Evolutionary conservation across 371 early-diverging fungal genomes (phyloP).

Genomic region (Mortierella sp.): DNA sequence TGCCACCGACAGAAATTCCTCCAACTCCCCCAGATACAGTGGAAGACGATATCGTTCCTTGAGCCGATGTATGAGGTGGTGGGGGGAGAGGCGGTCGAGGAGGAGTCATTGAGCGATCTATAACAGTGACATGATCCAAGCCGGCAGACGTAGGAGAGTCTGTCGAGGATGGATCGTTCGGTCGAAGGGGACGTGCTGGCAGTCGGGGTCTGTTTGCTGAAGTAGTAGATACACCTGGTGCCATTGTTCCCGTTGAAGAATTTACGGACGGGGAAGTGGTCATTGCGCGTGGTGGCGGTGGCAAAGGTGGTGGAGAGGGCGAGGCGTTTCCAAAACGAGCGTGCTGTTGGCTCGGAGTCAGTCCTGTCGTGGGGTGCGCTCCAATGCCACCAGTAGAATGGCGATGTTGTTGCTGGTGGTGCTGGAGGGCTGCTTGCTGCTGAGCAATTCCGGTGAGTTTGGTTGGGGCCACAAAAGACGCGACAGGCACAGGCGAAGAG

Average conservation of each 20-base stretch:
- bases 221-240: neutral
- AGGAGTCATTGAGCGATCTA: slow-evolving; percentile 49
- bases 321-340: slow-evolving; percentile 48
- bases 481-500: slow-evolving; percentile 39
- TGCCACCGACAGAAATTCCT: neutral
- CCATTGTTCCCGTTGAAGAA: neutral
- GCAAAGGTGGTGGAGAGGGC: slow-evolving; percentile 59
- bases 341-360: slow-evolving; percentile 40
- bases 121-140: slow-evolving; percentile 14
- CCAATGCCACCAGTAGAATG: slow-evolving; percentile 27
- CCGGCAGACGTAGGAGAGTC: slow-evolving; percentile 4
- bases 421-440: slow-evolving; percentile 29
- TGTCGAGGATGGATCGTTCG: slow-evolving; percentile 10
- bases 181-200: slow-evolving; percentile 43
- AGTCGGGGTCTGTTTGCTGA: slow-evolving; percentile 34
- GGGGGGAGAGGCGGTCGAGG: slow-evolving; percentile 51
- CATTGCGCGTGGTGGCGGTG: slow-evolving; percentile 57
- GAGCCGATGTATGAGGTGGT: slow-evolving; percentile 25
- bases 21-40: slow-evolving; percentile 3
- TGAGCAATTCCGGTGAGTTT: slow-evolving; percentile 43
- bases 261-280: slow-evolving; percentile 26
- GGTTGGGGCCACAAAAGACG: slow-evolving; percentile 44
- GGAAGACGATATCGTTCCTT: slow-evolving; percentile 4
- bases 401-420: slow-evolving; percentile 42
- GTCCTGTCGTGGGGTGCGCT: slow-evolving; percentile 17